Evolutionary conservation across 225 moss, liverwort and hornwort species (phyloP).

Genomic region (Polytrichum formosum): DNA sequence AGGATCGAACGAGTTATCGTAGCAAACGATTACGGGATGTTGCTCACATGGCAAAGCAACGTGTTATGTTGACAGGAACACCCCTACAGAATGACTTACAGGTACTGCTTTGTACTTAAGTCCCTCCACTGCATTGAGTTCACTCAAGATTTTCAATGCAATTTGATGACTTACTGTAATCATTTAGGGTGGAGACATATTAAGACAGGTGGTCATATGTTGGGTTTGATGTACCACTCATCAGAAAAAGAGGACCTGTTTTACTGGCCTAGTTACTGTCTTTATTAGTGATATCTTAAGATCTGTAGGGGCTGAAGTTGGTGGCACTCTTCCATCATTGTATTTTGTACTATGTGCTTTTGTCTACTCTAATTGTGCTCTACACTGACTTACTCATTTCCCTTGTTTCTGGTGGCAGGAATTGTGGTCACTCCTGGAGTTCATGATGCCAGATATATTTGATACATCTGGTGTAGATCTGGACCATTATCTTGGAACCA

Average conservation of each 20-base stretch:
- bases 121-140: no score
- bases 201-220: no score
- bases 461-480: slow-evolving; percentile 79
- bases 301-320: no score
- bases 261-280: no score
- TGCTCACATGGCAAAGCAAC: slow-evolving; percentile 80
- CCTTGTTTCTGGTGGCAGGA: slow-evolving; percentile 38
- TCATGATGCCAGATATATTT: slow-evolving; percentile 92
- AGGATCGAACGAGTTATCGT: slow-evolving; percentile 86
- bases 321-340: no score
- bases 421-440: slow-evolving; percentile 93
- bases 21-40: slow-evolving; percentile 77
- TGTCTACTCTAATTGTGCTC: background rate
- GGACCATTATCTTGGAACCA: slow-evolving; percentile 76
- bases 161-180: no score
- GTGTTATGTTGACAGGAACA: slow-evolving; percentile 93
- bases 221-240: no score
- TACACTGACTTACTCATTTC: background rate
- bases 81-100: slow-evolving; percentile 95
- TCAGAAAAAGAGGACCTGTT: no score
- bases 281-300: no score
- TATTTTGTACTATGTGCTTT: no score
- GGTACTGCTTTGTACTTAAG: slow-evolving; percentile 22
- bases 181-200: no score
- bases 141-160: no score